A percentile compares a stretch with the other conserved stretches of the same genome.
Conservation (phyloP, 2,329 filamentous ascomycete species). For the Polychaeton citri region DNA sequence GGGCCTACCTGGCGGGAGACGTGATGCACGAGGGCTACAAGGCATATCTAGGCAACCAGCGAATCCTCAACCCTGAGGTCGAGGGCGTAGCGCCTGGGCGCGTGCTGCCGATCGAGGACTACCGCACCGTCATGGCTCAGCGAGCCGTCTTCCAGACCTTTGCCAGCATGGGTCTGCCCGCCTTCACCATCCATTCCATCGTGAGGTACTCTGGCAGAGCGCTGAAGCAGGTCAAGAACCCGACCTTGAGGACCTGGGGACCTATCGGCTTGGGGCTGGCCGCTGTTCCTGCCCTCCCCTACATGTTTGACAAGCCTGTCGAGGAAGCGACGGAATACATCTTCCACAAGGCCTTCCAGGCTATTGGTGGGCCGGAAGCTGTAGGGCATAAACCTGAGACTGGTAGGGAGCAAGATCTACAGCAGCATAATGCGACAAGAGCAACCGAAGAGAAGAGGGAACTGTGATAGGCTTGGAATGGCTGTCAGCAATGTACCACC, state of each 20-base stretch:
- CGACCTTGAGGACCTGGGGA: constrained; percentile 64
- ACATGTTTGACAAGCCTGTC: constrained; percentile 80
- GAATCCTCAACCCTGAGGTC: constrained; percentile 51
- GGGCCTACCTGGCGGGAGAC: constrained; percentile 84
- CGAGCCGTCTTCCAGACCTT: constrained; percentile 79
- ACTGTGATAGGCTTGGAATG: too few relatives aligned
- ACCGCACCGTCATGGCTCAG: constrained; percentile 79
- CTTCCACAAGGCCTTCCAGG: constrained; percentile 70
- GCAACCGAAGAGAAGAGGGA: too few relatives aligned
- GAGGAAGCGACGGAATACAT: constrained; percentile 82
- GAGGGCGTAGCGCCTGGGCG: constrained; percentile 29
- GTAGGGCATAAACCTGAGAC: constrained; percentile 30
- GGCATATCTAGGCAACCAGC: constrained; percentile 77
- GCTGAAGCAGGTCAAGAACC: constrained; percentile 72
- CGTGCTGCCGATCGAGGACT: constrained; percentile 73
- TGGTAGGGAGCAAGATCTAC: constrained; percentile 14
- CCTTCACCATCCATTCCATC: constrained; percentile 85
- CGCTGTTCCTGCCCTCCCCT: constrained; percentile 67
- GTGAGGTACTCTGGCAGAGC: constrained; percentile 78
- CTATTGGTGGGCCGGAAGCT: constrained; percentile 52
- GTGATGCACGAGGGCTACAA: constrained; percentile 92
- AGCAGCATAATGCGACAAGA: not conserved
- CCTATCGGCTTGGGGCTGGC: constrained; percentile 66
- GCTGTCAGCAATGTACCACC: too few relatives aligned
- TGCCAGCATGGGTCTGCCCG: constrained; percentile 86